A percentile compares a stretch with the other conserved stretches of the same genome.
Conservation (phyloP, 768 basidiomycete species). For the Macrolepiota albuminosa region DNA sequence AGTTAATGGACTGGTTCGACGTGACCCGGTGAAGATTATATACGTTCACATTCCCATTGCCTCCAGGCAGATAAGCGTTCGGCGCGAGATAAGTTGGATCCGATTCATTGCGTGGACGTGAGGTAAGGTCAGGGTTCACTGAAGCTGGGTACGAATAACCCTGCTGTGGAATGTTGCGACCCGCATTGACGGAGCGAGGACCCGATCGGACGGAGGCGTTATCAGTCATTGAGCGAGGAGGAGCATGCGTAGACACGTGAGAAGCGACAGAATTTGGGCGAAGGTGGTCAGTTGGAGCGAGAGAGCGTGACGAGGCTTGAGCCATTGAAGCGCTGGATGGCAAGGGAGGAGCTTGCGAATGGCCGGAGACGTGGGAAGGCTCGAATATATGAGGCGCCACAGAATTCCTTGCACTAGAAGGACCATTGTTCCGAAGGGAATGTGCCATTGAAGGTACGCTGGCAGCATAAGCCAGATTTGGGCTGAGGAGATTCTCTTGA, state of each 20-base stretch:
- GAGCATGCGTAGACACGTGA: neutral
- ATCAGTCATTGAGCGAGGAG: neutral
- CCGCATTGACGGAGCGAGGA: neutral
- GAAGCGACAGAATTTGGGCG: conserved; percentile 5
- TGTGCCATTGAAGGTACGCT: conserved; percentile 4
- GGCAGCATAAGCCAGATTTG: conserved; percentile 2
- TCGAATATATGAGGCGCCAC: neutral
- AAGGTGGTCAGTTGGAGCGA: neutral
- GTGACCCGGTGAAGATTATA: conserved; percentile 4
- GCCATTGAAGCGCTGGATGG: neutral
- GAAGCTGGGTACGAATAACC: neutral
- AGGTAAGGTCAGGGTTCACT: neutral
- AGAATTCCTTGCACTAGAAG: neutral
- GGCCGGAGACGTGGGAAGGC: conserved; percentile 1
- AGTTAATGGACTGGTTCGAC: conserved; percentile 11
- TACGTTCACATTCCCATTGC: neutral
- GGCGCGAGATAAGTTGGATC: conserved; percentile 2
- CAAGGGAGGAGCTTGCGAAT: neutral
- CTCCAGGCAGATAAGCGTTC: neutral
- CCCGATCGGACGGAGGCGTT: conserved; percentile 3
- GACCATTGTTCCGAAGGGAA: neutral
- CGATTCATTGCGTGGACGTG: conserved; percentile 7
- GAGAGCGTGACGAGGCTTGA: neutral
- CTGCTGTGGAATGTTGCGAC: conserved; percentile 2
- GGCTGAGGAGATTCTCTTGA: conserved; percentile 12